phyloP scores from a whole-genome alignment of 139 green algal genomes.

The Chlorella vulgaris region DNA sequence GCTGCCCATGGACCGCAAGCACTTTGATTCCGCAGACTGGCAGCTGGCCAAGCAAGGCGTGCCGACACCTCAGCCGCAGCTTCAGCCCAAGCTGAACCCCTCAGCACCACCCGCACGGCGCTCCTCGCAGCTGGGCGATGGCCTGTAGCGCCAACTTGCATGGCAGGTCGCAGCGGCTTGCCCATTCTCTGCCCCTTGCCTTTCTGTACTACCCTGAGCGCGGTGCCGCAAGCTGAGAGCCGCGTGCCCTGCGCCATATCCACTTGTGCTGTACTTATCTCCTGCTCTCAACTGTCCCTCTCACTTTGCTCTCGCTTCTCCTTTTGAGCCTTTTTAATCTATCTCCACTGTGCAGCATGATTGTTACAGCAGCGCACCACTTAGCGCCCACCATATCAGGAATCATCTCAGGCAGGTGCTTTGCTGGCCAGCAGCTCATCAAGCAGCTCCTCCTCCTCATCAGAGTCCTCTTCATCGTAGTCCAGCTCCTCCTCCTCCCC shows the following conservation, averaged over 20 bases:
- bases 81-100: constrained; percentile 73
- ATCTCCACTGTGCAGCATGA: too few species aligned
- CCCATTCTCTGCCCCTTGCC: too few species aligned
- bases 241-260: too few species aligned
- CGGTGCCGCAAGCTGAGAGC: neutral
- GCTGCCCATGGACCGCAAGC: constrained; percentile 58
- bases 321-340: too few species aligned
- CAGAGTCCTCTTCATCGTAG: constrained; percentile 22
- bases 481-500: constrained; percentile 44
- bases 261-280: too few species aligned
- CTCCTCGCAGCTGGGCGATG: constrained; percentile 63
- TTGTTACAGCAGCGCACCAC: too few species aligned
- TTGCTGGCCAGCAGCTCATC: constrained; percentile 35
- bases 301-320: too few species aligned
- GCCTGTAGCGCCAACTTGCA: neutral
- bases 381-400: too few species aligned
- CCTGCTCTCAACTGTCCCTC: neutral
- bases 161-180: neutral
- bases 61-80: constrained; percentile 37
- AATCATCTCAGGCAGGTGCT: too few species aligned
- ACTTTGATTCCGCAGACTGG: constrained; percentile 88
- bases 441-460: constrained; percentile 40
- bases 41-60: constrained; percentile 69
- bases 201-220: too few species aligned
- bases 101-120: constrained; percentile 48